A percentile compares a stretch with the other conserved stretches of the same genome.
These are phyloP conservation scores for Gentiana macrophylla DNA, from an alignment of 257 asterid species.

Conservation along the genomic window DNA sequence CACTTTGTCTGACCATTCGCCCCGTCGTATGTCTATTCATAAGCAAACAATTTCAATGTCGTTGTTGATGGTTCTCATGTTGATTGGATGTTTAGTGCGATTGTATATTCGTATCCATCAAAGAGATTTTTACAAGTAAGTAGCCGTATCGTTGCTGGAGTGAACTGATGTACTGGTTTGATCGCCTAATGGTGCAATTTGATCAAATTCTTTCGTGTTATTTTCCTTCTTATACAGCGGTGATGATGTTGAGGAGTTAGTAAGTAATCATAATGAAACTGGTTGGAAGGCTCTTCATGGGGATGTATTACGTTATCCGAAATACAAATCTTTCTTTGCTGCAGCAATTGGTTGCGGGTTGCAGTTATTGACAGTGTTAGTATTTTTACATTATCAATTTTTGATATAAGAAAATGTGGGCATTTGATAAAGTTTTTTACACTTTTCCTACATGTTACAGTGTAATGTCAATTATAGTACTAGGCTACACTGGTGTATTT, in stretches of 20 bases:
- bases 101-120: constrained; percentile 6
- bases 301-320: constrained; percentile 10
- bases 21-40: constrained; percentile 6
- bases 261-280: not conserved
- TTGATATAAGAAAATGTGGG: not conserved
- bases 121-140: constrained; percentile 10
- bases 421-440: not conserved
- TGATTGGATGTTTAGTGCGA: constrained; percentile 5
- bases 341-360: constrained; percentile 13
- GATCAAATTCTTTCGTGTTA: not conserved
- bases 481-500: constrained; percentile 2
- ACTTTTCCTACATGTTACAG: not conserved
- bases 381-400: not conserved
- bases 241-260: constrained; percentile 4
- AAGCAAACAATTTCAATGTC: constrained; percentile 9
- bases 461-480: not conserved
- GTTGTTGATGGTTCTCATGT: constrained; percentile 4
- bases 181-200: not conserved
- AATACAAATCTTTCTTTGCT: constrained; percentile 4
- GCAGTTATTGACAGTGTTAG: constrained; percentile 6
- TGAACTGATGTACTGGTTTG: too few species aligned
- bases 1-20: not conserved
- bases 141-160: not conserved
- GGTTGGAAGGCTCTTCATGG: constrained; percentile 10
- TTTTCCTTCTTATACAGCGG: not conserved